Percentiles rank a stretch among this genome's conserved stretches.
Conservation (phyloP, 2,329 filamentous ascomycete species). For the Rhynchosporium secalis region DNA sequence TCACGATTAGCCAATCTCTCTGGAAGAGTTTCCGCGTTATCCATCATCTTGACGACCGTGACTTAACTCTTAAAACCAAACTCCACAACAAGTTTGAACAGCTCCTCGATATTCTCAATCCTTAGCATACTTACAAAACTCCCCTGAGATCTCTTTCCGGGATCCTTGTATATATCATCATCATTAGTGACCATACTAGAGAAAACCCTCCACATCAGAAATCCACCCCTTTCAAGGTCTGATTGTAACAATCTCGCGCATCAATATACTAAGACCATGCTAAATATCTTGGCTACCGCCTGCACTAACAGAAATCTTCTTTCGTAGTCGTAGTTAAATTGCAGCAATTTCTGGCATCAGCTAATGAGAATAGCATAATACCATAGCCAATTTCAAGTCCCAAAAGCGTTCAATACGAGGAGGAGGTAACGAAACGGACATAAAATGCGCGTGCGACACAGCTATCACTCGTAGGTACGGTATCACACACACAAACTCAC, state of each 20-base stretch:
- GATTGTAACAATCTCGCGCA: not conserved
- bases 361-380: too few species aligned
- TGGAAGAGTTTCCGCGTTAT: not conserved
- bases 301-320: too few species aligned
- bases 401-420: too few species aligned
- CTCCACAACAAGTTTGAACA: not conserved
- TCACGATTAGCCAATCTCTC: not conserved
- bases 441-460: too few species aligned
- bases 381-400: too few species aligned
- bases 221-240: not conserved
- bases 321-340: too few species aligned
- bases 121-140: not conserved
- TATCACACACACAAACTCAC: too few species aligned
- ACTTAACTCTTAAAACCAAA: not conserved
- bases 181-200: not conserved
- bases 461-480: too few species aligned
- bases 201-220: not conserved
- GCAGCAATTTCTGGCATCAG: too few species aligned
- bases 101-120: not conserved
- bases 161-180: not conserved
- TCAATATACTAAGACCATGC: not conserved
- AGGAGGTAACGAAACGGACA: too few species aligned
- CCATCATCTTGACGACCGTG: not conserved
- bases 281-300: not conserved
- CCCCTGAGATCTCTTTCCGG: not conserved